Conservation (phyloP, 2,329 filamentous ascomycete species). For the Leptographium galeiforme region DNA sequence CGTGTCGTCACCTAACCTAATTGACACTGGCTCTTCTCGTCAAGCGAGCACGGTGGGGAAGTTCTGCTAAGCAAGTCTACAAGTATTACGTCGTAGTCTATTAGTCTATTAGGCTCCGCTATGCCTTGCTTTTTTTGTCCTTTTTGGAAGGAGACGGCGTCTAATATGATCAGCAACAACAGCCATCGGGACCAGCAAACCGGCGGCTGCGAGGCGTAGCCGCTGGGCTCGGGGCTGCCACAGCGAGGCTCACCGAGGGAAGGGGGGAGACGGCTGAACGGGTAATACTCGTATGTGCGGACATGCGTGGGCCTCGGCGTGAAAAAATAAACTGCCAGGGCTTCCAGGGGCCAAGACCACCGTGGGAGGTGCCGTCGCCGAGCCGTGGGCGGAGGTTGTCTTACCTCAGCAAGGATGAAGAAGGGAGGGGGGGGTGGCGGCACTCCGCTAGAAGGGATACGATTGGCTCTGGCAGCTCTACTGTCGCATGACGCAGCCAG, state of each 20-base stretch:
- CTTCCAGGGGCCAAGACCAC: not conserved
- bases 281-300: too few species aligned
- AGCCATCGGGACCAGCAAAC: too few species aligned
- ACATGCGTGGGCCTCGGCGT: not conserved
- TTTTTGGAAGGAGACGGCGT: too few species aligned
- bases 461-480: not conserved
- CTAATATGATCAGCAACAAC: too few species aligned
- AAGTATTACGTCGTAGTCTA: too few species aligned
- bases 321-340: not conserved
- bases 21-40: conserved; percentile 6
- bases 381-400: not conserved
- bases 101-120: too few species aligned
- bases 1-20: conserved; percentile 6
- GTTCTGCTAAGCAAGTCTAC: not conserved
- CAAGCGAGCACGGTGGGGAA: not conserved
- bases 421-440: too few species aligned
- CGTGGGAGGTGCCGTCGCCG: not conserved
- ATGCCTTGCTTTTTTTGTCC: too few species aligned
- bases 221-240: too few species aligned
- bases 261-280: too few species aligned
- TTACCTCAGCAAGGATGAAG: not conserved
- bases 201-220: too few species aligned
- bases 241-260: too few species aligned
- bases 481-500: not conserved
- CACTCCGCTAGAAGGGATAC: not conserved